Base-by-base conservation (phyloP, 345 rosid species). In the Rhodomyrtus tomentosa region DNA sequence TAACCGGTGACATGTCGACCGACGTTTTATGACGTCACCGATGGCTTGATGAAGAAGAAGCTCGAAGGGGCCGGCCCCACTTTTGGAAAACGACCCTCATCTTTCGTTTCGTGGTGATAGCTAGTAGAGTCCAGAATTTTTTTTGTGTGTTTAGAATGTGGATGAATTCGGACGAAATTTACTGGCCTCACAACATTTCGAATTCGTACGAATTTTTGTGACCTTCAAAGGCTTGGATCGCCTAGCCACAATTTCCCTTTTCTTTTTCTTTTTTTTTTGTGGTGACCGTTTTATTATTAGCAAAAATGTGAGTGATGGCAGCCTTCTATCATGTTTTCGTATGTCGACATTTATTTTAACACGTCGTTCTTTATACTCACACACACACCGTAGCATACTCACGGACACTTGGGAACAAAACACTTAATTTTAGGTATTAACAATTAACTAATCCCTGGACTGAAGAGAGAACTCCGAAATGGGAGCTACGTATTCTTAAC, bases 361-460 rank as follows among this genome's bases (percentile, higher is more conserved):
- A 1, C 1, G 12, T 8, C 1, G 52, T 52, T 21, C 18, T 12
- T 40, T 40, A 40, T 40, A 40, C n/a, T n/a, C n/a, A n/a, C n/a
- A n/a, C n/a, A n/a, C n/a, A 16, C 20, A 0, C 6, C 5, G 22
- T 5, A 15, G 6, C 54, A 18, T 5, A 0, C 21, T 5, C 5
- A 52, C 0, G 18, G 20, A 5, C 21, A 52, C 21, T 5, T 5
- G 54, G 21, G 54, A 52, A 52, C 54, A 52, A 12, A 50, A 13
- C 16, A 13, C 54, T 21, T 6, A 52, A 52, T 40, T 16, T 6
- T 5, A 18, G 21, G 54, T 18, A 52, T 15, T 18, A 2, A 52
- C 6, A 5, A 52, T 15, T 18, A 2, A 52, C 6, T 52, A 5
- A 52, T 52, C 21, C 5, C 21, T 1, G 7, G 7, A 11, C n/a